phyloP scores from a whole-genome alignment of 495 filamentous ascomycete genomes.

The Beverwykella pulmonaria region DNA sequence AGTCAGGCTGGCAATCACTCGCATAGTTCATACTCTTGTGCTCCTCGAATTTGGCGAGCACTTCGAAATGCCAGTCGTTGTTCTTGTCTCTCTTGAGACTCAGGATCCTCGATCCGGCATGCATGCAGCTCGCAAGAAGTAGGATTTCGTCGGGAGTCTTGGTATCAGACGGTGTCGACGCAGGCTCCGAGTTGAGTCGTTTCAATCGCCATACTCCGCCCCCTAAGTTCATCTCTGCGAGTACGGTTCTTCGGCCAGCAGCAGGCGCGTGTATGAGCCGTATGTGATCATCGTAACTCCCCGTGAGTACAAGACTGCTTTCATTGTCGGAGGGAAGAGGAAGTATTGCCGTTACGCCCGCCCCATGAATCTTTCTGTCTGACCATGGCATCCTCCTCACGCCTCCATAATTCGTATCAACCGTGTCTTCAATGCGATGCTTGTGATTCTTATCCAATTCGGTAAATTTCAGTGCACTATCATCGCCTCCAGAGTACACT shows the following conservation, averaged over 20 bases:
- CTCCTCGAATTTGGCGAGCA: slow-evolving; percentile 76
- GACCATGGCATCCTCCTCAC: slow-evolving; percentile 36
- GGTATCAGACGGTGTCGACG: not conserved
- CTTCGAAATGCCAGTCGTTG: slow-evolving; percentile 60
- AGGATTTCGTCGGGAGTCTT: slow-evolving; percentile 45
- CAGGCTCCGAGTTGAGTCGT: slow-evolving; percentile 2
- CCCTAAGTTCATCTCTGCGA: slow-evolving; percentile 68
- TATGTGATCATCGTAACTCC: slow-evolving; percentile 88
- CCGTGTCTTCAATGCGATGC: not conserved
- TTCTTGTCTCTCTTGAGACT: slow-evolving; percentile 48
- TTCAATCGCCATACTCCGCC: slow-evolving; percentile 93
- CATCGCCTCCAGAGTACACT: slow-evolving; percentile 72
- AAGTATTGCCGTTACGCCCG: slow-evolving; percentile 87
- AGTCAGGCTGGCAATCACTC: slow-evolving; percentile 65
- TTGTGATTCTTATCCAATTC: not conserved
- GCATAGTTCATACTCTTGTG: slow-evolving; percentile 97
- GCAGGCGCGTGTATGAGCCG: slow-evolving; percentile 57
- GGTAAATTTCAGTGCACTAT: slow-evolving; percentile 42
- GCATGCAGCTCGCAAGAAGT: slow-evolving; percentile 91
- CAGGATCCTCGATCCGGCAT: slow-evolving; percentile 76
- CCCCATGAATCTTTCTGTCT: slow-evolving; percentile 63
- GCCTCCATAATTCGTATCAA: not conserved
- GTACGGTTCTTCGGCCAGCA: slow-evolving; percentile 46
- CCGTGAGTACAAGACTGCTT: slow-evolving; percentile 68
- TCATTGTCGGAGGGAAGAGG: slow-evolving; percentile 52